Evolutionary conservation across 306 rosid genomes (phyloP).

Genomic region (Mimosa pudica): DNA sequence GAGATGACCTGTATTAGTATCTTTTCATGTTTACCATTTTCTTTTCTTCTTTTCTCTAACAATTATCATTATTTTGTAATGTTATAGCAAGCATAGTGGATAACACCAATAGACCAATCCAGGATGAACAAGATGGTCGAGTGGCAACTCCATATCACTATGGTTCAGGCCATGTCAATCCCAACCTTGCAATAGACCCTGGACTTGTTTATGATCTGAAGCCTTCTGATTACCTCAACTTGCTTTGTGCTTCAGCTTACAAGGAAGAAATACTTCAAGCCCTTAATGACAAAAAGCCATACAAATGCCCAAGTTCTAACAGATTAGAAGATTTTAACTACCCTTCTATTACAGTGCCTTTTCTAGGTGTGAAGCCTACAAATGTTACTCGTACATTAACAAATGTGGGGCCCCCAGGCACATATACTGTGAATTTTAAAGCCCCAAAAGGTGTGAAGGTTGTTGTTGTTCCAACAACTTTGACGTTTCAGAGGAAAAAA

Average conservation of each 20-base stretch:
- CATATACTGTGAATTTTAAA: neutral
- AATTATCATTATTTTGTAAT: neutral
- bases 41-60: neutral
- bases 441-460: neutral
- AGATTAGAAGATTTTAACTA: neutral
- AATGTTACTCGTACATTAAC: neutral
- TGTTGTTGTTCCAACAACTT: neutral
- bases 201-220: constrained; percentile 15
- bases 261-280: neutral
- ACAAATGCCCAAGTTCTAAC: constrained; percentile 7
- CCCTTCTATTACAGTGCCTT: neutral
- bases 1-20: too few relatives aligned
- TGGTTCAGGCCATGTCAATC: neutral
- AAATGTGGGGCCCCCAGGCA: constrained; percentile 12
- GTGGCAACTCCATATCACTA: neutral
- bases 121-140: neutral
- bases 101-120: neutral
- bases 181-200: constrained; percentile 7
- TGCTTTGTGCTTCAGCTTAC: neutral
- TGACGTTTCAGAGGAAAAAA: neutral
- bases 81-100: neutral
- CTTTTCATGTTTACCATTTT: neutral
- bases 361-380: neutral
- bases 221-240: neutral
- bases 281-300: neutral